Evolutionary conservation across 1,284 basidiomycete genomes (phyloP).

Genomic region (Ganoderma boninense): DNA sequence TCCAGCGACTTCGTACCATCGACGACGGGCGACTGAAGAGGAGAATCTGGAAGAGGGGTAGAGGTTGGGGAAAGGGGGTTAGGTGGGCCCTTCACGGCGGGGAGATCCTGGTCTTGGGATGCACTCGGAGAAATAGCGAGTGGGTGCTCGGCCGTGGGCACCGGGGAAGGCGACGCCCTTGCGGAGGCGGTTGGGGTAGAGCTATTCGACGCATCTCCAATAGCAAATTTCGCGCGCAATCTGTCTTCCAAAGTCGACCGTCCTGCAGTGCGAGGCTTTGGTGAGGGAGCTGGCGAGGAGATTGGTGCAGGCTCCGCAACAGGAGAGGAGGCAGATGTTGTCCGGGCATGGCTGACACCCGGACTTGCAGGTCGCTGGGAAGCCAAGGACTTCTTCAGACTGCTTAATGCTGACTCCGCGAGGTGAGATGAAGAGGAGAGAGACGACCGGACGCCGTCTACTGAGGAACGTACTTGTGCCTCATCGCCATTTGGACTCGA

Average conservation of each 20-base stretch:
- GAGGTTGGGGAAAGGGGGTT: conserved; percentile 52
- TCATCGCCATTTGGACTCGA: conserved; percentile 26
- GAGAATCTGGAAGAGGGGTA: conserved; percentile 55
- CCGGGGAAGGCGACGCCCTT: conserved; percentile 52
- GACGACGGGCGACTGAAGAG: conserved; percentile 34
- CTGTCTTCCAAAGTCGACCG: conserved; percentile 71
- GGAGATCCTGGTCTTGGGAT: conserved; percentile 45
- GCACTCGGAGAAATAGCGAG: conserved; percentile 37
- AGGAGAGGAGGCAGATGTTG: conserved; percentile 8
- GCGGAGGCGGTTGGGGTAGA: conserved; percentile 53
- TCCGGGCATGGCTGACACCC: conserved; percentile 22
- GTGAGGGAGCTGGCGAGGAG: conserved; percentile 28
- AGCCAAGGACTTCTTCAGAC: conserved; percentile 68
- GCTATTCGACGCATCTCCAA: conserved; percentile 60
- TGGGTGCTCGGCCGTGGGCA: conserved; percentile 43
- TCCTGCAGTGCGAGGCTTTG: conserved; percentile 30
- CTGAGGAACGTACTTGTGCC: conserved; percentile 31
- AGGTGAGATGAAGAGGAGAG: conserved; percentile 57
- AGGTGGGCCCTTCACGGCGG: conserved; percentile 23
- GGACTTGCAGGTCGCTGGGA: conserved; percentile 59
- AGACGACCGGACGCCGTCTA: conserved; percentile 36
- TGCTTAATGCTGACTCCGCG: conserved; percentile 66
- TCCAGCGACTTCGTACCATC: not conserved
- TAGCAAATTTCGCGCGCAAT: conserved; percentile 65
- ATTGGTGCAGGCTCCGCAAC: conserved; percentile 28